Base-by-base conservation (phyloP, 495 filamentous ascomycete species). In the Penicillium antarcticum region DNA sequence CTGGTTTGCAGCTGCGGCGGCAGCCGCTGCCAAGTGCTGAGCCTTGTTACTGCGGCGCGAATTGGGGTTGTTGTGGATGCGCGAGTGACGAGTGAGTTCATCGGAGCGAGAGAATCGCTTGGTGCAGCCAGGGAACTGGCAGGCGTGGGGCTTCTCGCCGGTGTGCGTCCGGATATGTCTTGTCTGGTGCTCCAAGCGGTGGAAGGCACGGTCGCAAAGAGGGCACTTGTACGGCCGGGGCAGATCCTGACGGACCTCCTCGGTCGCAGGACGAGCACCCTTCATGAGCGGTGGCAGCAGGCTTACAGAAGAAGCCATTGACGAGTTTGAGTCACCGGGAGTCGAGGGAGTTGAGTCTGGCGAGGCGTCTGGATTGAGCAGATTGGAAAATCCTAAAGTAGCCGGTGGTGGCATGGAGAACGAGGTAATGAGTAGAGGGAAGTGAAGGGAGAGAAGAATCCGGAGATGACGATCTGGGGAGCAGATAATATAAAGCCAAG, bases 61-160 rank as follows among this genome's bases (percentile, higher is more conserved):
- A 78, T 97, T 97, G 40, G 95, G 94, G 73, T 98, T 98, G 79
- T 86, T 96, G 81, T 98, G 94, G 77, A 98, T 98, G 66, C 94
- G 81, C 67, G 94, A 97, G 73, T 98, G 94, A 40, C 94, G 83
- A 36, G 94, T 98, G 48, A 98, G 79, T 73, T 98, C 94, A 61
- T 98, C 94, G 16, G 95, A 97, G 19, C 94, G 84, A 59, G 89
- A 95, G 81, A 98, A 98, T 51, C 91, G 88, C 73, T 98, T 98
- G 43, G 89, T 94, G 82, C 94, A 98, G 45, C 91, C 92, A 4
- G 89, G 89, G 62, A 89, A 96, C 60, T 87, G 83, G 81, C 94
- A 98, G 35, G 86, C 91, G 62, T 98, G 94, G 14, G 94, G 94
- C 77, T 97, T 98, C 75, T 98, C 94, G 52, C 94, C 95, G 2